phyloP scores from a whole-genome alignment of 495 filamentous ascomycete species.

The Aspergillus heteromorphus region DNA sequence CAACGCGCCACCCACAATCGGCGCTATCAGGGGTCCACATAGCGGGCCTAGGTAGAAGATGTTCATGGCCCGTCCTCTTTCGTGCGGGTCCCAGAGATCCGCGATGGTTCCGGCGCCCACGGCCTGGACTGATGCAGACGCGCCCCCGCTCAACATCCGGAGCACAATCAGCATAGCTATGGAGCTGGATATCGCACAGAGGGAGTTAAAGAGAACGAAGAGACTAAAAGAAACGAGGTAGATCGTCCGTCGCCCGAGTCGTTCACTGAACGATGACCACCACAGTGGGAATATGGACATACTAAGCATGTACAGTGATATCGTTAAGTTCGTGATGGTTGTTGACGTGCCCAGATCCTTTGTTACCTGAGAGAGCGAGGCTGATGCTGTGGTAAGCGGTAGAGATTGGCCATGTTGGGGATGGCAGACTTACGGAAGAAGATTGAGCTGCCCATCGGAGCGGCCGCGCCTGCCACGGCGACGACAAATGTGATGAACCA shows the following conservation, averaged over 20 bases:
- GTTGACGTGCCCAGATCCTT: conserved; percentile 57
- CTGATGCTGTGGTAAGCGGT: conserved; percentile 29
- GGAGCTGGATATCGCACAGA: conserved; percentile 66
- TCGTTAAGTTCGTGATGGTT: conserved; percentile 75
- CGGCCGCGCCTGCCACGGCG: conserved; percentile 66
- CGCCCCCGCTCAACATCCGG: conserved; percentile 75
- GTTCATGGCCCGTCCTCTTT: conserved; percentile 85
- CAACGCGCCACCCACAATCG: conserved; percentile 80
- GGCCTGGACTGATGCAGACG: conserved; percentile 82
- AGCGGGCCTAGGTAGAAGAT: conserved; percentile 89
- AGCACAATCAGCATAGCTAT: conserved; percentile 85
- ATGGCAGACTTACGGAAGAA: conserved; percentile 62
- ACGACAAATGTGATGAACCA: conserved; percentile 82
- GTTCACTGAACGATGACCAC: conserved; percentile 91
- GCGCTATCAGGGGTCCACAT: conserved; percentile 77
- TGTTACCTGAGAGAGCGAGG: conserved; percentile 66
- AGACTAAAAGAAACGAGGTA: conserved; percentile 78
- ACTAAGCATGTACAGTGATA: conserved; percentile 82
- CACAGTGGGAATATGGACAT: conserved; percentile 92
- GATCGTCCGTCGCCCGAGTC: conserved; percentile 74
- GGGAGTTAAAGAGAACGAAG: conserved; percentile 70
- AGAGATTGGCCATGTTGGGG: background rate
- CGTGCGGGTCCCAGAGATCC: conserved; percentile 79
- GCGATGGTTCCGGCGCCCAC: conserved; percentile 92
- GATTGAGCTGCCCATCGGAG: conserved; percentile 81